A percentile compares a stretch with the other conserved stretches of the same genome.
Conservation (phyloP, 2,329 filamentous ascomycete genomes). For the Chaetoscypha palmicola region DNA sequence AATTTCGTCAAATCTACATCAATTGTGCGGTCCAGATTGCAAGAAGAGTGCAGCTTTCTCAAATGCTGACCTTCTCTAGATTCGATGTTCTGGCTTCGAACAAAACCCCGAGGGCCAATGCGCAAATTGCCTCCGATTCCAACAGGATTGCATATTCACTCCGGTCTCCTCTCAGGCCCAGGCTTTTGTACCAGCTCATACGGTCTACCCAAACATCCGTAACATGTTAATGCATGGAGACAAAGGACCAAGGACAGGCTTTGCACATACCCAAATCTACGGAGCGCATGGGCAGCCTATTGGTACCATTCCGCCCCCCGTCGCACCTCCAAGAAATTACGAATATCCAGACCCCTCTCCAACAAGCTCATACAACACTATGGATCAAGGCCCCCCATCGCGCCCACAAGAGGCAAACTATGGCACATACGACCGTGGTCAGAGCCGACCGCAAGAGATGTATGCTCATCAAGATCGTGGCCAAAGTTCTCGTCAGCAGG, state of each 20-base stretch:
- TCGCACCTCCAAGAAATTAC: conserved; percentile 17
- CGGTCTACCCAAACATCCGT: conserved; percentile 51
- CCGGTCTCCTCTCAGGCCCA: conserved; percentile 68
- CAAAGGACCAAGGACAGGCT: conserved; percentile 29
- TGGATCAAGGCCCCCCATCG: conserved; percentile 12
- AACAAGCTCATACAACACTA: conserved; percentile 28
- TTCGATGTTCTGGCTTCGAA: conserved; percentile 70
- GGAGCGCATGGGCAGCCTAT: conserved; percentile 36
- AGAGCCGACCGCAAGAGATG: background rate
- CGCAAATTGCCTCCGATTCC: conserved; percentile 66
- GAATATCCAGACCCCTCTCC: conserved; percentile 31
- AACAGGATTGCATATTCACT: conserved; percentile 71
- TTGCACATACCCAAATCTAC: conserved; percentile 29
- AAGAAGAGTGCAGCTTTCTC: background rate
- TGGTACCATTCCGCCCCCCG: conserved; percentile 20
- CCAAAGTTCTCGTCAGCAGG: background rate
- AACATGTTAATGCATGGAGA: conserved; percentile 32
- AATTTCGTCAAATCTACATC: no score
- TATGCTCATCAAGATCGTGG: background rate
- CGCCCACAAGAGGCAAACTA: conserved; percentile 17
- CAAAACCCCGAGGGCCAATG: conserved; percentile 65
- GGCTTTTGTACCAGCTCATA: conserved; percentile 67
- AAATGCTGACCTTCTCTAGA: conserved; percentile 38
- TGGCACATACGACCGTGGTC: background rate
- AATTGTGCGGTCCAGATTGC: no score